Conservation (phyloP, 73 alveolate species). For the Paramecium pentaurelia region DNA sequence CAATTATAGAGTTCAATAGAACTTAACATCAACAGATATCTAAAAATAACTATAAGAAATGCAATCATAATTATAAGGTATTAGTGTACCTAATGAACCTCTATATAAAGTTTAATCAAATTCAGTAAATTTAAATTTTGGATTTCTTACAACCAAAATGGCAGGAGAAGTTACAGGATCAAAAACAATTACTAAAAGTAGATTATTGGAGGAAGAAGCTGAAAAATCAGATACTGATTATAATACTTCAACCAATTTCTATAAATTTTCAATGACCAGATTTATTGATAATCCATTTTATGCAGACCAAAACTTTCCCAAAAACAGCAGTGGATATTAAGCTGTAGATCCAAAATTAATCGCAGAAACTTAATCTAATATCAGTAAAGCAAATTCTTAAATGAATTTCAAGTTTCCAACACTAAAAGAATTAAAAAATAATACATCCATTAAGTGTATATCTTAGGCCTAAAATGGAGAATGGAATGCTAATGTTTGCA, state of each 20-base stretch:
- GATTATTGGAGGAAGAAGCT: not conserved
- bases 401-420: not conserved
- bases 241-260: not conserved
- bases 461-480: not conserved
- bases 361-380: not conserved
- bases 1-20: not conserved
- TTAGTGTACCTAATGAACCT: not conserved
- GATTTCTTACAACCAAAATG: not conserved
- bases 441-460: not conserved
- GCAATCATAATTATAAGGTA: not conserved
- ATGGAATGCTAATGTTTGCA: conserved; percentile 1
- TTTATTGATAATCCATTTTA: not conserved
- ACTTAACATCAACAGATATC: not conserved
- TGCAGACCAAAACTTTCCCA: not conserved
- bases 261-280: not conserved
- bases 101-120: not conserved
- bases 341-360: not conserved
- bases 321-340: not conserved
- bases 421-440: not conserved
- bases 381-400: not conserved
- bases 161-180: not conserved
- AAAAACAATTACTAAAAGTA: not conserved
- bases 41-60: not conserved
- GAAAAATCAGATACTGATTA: not conserved
- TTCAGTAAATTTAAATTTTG: not conserved